Conservation (phyloP, 495 filamentous ascomycete species). For the Penicillium silybi region DNA sequence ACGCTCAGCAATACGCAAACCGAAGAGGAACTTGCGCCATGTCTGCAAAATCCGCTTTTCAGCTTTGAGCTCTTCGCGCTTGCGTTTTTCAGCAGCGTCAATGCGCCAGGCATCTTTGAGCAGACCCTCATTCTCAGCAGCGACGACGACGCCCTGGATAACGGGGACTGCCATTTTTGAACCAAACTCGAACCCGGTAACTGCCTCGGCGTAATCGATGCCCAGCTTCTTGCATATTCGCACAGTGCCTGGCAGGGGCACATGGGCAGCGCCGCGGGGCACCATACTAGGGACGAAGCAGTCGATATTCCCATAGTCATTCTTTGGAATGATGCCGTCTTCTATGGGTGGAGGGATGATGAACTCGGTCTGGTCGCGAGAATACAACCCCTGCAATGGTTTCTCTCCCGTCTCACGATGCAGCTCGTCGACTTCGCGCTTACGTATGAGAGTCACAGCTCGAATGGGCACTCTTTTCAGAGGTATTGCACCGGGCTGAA, state of each 20-base stretch:
- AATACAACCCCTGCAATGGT: conserved; percentile 80
- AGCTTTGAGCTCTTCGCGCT: conserved; percentile 78
- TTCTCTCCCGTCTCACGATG: conserved; percentile 76
- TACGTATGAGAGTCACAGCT: conserved; percentile 82
- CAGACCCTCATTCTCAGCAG: conserved; percentile 67
- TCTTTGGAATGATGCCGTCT: conserved; percentile 87
- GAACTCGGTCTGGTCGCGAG: conserved; percentile 83
- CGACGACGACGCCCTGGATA: conserved; percentile 85
- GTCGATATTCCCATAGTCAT: conserved; percentile 95
- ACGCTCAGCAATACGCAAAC: conserved; percentile 74
- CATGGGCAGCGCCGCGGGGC: conserved; percentile 75
- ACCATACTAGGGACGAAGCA: conserved; percentile 93
- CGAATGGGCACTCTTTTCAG: conserved; percentile 86
- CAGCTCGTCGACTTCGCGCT: conserved; percentile 84
- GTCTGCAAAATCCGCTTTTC: conserved; percentile 67
- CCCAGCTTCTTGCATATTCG: conserved; percentile 77
- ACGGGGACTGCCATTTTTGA: conserved; percentile 89
- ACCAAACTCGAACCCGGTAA: conserved; percentile 95
- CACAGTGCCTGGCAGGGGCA: conserved; percentile 71
- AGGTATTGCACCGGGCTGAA: conserved; percentile 64
- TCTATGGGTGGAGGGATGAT: conserved; percentile 82
- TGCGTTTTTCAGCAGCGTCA: conserved; percentile 72
- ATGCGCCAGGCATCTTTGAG: conserved; percentile 78
- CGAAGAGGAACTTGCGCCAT: conserved; percentile 87
- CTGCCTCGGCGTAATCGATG: conserved; percentile 91